Evolutionary conservation across 257 asterid genomes (phyloP).

Genomic region (Scutellaria galericulata): DNA sequence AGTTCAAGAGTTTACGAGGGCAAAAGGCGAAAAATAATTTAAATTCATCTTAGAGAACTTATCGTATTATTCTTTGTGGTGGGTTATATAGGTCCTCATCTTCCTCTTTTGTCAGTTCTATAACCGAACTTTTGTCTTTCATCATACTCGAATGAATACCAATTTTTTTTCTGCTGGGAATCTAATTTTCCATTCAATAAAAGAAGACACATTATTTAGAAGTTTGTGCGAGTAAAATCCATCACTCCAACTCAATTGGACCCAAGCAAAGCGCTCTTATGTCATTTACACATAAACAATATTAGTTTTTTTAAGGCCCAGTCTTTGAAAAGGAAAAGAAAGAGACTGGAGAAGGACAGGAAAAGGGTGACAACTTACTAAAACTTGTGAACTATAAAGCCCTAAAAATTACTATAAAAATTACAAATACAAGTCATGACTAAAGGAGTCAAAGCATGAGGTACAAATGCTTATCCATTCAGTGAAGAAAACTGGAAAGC

Average conservation of each 20-base stretch:
- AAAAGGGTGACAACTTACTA: not conserved
- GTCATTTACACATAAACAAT: not conserved
- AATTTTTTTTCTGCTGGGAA: not conserved
- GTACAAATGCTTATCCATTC: constrained; percentile 20
- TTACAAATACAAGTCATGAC: constrained; percentile 12
- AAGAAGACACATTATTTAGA: not conserved
- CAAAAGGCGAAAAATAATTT: not conserved
- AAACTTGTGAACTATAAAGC: not conserved
- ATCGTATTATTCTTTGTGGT: not conserved
- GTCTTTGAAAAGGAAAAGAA: not conserved
- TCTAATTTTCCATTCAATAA: not conserved
- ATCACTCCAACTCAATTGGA: not conserved
- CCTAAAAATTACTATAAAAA: not conserved
- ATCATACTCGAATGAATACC: not conserved
- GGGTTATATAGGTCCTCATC: not conserved
- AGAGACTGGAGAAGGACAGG: not conserved
- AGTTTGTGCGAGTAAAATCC: not conserved
- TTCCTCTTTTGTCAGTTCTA: not conserved
- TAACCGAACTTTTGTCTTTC: not conserved
- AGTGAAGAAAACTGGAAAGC: constrained; percentile 29
- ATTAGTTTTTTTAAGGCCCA: not conserved
- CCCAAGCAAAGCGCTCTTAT: not conserved
- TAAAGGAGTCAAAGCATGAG: constrained; percentile 11
- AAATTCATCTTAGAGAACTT: not conserved
- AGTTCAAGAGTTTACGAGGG: constrained; percentile 15